phyloP scores from a whole-genome alignment of 73 alveolate species.

The Paramecium primaurelia region DNA sequence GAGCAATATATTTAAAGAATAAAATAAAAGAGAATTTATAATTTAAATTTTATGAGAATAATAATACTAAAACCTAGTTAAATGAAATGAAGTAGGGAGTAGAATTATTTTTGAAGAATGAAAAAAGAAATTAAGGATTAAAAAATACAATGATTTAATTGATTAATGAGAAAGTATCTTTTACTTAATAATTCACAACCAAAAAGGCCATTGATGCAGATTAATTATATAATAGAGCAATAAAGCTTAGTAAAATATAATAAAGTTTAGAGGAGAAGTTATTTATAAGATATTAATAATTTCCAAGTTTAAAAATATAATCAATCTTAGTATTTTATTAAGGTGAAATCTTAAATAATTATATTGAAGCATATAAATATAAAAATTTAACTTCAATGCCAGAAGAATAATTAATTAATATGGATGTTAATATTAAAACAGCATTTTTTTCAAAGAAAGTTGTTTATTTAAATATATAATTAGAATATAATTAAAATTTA shows the following conservation, averaged over 20 bases:
- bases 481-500: neutral
- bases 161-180: neutral
- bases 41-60: neutral
- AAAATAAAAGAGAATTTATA: neutral
- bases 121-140: neutral
- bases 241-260: neutral
- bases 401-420: neutral
- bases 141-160: neutral
- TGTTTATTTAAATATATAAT: neutral
- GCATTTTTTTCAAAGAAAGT: neutral
- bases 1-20: neutral
- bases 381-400: neutral
- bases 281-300: neutral
- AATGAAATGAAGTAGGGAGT: neutral
- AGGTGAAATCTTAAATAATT: neutral
- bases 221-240: neutral
- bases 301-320: slow-evolving; percentile 40
- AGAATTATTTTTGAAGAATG: neutral
- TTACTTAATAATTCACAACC: neutral
- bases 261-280: neutral
- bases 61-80: neutral
- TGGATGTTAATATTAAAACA: neutral
- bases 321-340: neutral
- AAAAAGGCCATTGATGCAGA: neutral
- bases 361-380: neutral